Percentiles rank a stretch among this genome's conserved stretches.
These are phyloP conservation scores for Catenaria anguillulae DNA, from an alignment of 371 early-diverging fungal genomes.

Conservation along the genomic window DNA sequence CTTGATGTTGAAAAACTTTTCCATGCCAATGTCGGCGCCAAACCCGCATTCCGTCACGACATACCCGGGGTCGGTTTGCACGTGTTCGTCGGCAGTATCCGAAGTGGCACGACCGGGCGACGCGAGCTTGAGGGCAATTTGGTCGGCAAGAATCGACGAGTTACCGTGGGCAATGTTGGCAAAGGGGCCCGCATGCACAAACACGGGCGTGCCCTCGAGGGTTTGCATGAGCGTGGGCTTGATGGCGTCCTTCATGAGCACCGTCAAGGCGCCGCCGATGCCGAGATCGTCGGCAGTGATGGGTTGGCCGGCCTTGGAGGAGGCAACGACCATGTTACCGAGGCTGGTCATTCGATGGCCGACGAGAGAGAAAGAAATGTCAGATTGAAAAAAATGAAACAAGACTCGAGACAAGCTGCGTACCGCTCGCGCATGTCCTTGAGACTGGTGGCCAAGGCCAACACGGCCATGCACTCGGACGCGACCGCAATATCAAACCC, in stretches of 20 bases:
- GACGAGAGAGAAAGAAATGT: not conserved
- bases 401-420: conserved; percentile 10
- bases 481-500: conserved; percentile 94
- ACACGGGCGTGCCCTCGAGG: conserved; percentile 91
- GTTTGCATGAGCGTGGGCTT: conserved; percentile 97
- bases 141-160: conserved; percentile 82
- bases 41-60: conserved; percentile 96
- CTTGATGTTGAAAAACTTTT: conserved; percentile 96
- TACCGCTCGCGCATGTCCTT: conserved; percentile 74
- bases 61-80: conserved; percentile 54
- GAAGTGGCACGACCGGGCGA: conserved; percentile 37
- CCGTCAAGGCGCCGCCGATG: conserved; percentile 84
- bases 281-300: conserved; percentile 92
- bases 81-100: conserved; percentile 25
- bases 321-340: conserved; percentile 86
- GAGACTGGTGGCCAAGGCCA: conserved; percentile 75
- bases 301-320: conserved; percentile 60
- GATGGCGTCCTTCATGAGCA: conserved; percentile 94
- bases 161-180: conserved; percentile 97
- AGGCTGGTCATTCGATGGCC: conserved; percentile 22
- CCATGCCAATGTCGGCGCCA: conserved; percentile 98
- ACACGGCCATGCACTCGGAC: conserved; percentile 93
- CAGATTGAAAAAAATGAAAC: not conserved
- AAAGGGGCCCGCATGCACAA: conserved; percentile 95
- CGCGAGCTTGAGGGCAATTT: conserved; percentile 76